Evolutionary conservation across 106 monocot genomes (phyloP).

Genomic region (Acorus calamus): DNA sequence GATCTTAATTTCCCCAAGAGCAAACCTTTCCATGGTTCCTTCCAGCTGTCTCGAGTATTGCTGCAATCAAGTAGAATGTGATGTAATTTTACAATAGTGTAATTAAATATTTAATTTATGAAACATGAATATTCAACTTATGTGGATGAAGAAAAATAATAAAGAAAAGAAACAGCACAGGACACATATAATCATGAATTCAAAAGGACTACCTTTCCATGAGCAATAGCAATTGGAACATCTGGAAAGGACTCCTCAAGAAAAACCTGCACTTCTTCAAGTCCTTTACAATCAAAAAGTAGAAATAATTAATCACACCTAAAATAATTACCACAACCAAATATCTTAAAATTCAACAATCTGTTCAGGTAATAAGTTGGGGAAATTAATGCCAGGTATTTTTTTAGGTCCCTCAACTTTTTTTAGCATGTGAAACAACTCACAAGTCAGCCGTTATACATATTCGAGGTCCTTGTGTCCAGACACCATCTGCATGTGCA

Average conservation of each 20-base stretch:
- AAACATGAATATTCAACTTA: not conserved
- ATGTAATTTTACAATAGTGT: too few relatives aligned
- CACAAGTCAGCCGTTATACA: not conserved
- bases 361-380: too few relatives aligned
- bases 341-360: too few relatives aligned
- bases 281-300: constrained; percentile 30
- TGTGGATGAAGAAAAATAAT: not conserved
- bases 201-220: constrained; percentile 58
- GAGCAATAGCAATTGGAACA: constrained; percentile 64
- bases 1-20: constrained; percentile 66
- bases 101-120: too few relatives aligned
- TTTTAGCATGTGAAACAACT: not conserved
- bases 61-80: constrained; percentile 27
- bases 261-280: constrained; percentile 79
- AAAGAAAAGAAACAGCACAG: not conserved
- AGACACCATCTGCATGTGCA: too few relatives aligned
- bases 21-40: constrained; percentile 82
- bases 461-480: too few relatives aligned
- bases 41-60: constrained; percentile 93
- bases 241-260: constrained; percentile 59
- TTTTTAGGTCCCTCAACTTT: not conserved
- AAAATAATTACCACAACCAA: not conserved
- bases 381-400: too few relatives aligned
- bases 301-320: not conserved
- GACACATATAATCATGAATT: too few relatives aligned